phyloP scores from a whole-genome alignment of 768 basidiomycete species.

The Tulasnella sp. region DNA sequence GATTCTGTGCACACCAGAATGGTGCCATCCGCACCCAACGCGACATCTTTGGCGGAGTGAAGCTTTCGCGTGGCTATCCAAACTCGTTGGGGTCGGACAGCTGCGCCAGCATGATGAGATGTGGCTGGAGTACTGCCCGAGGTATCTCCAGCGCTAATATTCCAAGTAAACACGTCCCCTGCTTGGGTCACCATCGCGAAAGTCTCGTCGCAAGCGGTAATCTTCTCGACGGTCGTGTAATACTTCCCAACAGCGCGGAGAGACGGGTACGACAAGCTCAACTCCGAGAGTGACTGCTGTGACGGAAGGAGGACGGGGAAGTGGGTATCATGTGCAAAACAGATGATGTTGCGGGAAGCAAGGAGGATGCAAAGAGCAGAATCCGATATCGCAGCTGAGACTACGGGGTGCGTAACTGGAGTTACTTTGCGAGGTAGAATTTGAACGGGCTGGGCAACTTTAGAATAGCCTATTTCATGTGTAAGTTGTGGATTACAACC shows the following conservation, averaged over 20 bases:
- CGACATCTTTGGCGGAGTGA: conserved; percentile 82
- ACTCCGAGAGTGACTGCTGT: conserved; percentile 62
- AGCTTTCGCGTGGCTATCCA: conserved; percentile 85
- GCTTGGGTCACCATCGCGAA: conserved; percentile 74
- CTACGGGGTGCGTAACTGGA: conserved; percentile 52
- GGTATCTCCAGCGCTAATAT: conserved; percentile 28
- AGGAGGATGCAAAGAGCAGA: conserved; percentile 59
- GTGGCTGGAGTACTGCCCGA: not conserved
- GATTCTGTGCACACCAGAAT: conserved; percentile 89
- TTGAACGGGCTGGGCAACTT: conserved; percentile 58
- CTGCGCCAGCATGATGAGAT: conserved; percentile 10
- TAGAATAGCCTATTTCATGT: conserved; percentile 67
- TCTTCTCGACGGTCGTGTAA: conserved; percentile 54
- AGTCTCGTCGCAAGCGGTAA: conserved; percentile 62
- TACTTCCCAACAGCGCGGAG: conserved; percentile 54
- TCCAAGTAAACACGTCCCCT: conserved; percentile 88
- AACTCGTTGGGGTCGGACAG: conserved; percentile 63
- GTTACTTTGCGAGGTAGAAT: conserved; percentile 69
- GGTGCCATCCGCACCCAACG: conserved; percentile 73
- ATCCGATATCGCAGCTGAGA: conserved; percentile 38
- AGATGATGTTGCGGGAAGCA: conserved; percentile 67
- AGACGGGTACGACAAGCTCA: conserved; percentile 59
- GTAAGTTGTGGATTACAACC: not conserved
- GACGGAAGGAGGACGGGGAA: conserved; percentile 73
- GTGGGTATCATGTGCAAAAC: conserved; percentile 62